phyloP scores from a whole-genome alignment of 2,329 filamentous ascomycete genomes.

The Aspergillus glaucus region DNA sequence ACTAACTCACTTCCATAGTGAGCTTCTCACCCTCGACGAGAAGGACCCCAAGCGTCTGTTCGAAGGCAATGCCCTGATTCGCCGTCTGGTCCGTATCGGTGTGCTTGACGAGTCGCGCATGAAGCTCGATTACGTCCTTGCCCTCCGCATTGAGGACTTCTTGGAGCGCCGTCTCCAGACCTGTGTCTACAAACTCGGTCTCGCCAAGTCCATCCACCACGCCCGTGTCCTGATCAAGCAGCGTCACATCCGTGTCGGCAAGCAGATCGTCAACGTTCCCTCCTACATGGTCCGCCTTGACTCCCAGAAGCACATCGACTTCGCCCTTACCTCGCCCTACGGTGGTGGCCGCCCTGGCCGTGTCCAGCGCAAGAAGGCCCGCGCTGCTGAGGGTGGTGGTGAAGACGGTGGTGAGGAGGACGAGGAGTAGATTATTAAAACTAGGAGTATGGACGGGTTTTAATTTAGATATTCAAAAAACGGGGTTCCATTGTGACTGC shows the following conservation, averaged over 20 bases:
- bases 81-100: conserved; percentile 98
- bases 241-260: conserved; percentile 98
- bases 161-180: conserved; percentile 99
- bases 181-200: conserved; percentile 99
- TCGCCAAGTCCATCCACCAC: conserved; percentile 99
- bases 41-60: conserved; percentile 99
- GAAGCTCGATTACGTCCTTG: conserved; percentile 99
- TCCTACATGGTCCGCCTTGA: conserved; percentile 99
- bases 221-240: conserved; percentile 99
- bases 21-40: conserved; percentile 99
- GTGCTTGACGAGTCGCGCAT: conserved; percentile 99
- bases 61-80: conserved; percentile 99
- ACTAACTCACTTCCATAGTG: conserved; percentile 54
- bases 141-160: conserved; percentile 99
- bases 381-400: conserved; percentile 71
- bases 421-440: conserved; percentile 43
- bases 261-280: conserved; percentile 99
- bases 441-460: conserved; percentile 34
- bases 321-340: conserved; percentile 93
- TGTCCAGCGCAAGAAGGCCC: conserved; percentile 99
- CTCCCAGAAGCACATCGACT: conserved; percentile 99
- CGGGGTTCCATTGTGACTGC: conserved; percentile 33
- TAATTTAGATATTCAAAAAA: conserved; percentile 27
- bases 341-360: conserved; percentile 94
- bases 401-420: conserved; percentile 69